These are phyloP conservation scores for Euphorbia corollata DNA, from an alignment of 441 rosid species.

Conservation along the genomic window DNA sequence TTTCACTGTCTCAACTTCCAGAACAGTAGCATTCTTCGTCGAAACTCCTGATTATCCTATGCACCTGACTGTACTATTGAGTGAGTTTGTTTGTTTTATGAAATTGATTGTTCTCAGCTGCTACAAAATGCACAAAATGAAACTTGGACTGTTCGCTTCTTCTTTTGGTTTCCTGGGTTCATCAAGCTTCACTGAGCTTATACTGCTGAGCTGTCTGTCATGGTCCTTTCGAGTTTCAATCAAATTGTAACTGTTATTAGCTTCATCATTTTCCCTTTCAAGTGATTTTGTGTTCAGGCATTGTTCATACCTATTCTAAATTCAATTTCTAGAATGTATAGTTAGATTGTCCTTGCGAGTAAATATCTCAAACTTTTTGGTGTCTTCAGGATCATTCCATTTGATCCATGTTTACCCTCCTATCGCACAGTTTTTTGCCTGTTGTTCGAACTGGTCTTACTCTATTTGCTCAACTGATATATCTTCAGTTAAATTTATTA, in stretches of 20 bases:
- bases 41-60: not conserved
- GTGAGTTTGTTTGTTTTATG: not conserved
- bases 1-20: constrained; percentile 3
- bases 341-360: not conserved
- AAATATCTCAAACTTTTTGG: not conserved
- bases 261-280: not conserved
- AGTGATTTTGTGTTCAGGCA: not conserved
- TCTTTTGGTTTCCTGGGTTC: not conserved
- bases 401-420: not conserved
- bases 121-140: not conserved
- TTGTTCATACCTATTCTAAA: not conserved
- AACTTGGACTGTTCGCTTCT: not conserved
- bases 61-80: not conserved
- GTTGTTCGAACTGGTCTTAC: constrained; percentile 7
- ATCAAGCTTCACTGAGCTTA: constrained; percentile 1
- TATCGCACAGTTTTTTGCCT: not conserved
- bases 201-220: not conserved
- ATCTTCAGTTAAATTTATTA: constrained; percentile 10
- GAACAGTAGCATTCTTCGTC: not conserved
- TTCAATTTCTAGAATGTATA: not conserved
- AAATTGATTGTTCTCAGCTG: not conserved
- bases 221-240: not conserved
- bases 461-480: not conserved
- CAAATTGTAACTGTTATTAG: not conserved
- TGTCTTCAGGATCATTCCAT: not conserved